Evolutionary conservation across 140 eudicot species (phyloP).

Genomic region (Erigeron philadelphicus): DNA sequence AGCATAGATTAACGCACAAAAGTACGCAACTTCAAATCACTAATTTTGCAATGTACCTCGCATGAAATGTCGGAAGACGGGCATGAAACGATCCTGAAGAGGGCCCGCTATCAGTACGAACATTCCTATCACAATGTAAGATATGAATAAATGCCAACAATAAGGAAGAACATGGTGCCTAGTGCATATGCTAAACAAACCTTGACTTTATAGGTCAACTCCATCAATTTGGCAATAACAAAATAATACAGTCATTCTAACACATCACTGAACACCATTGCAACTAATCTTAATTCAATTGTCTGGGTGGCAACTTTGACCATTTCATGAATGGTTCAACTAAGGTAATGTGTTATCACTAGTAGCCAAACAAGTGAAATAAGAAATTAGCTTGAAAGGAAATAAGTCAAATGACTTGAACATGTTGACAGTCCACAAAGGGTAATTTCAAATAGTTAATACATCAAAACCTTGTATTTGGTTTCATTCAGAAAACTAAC

Average conservation of each 20-base stretch:
- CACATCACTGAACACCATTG: not conserved
- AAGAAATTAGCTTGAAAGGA: not conserved
- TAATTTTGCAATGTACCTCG: slow-evolving; percentile 42
- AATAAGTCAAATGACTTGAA: no score
- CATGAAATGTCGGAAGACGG: slow-evolving; percentile 78
- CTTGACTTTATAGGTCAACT: not conserved
- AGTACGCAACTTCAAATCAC: not conserved
- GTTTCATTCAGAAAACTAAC: no score
- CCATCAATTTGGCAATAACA: not conserved
- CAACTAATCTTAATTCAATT: not conserved
- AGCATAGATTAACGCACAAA: not conserved
- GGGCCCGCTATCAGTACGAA: slow-evolving; percentile 37
- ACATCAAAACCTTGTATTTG: no score
- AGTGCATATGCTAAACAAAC: not conserved
- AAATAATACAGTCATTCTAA: not conserved
- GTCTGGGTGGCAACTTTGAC: not conserved
- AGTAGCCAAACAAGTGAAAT: not conserved
- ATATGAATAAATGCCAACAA: not conserved
- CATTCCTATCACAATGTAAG: slow-evolving; percentile 30
- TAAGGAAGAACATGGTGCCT: not conserved
- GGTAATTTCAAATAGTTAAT: no score
- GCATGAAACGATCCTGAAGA: slow-evolving; percentile 48
- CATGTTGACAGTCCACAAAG: no score
- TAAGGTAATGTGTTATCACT: not conserved
- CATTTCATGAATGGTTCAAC: not conserved